Evolutionary conservation across 371 early-diverging fungal species (phyloP).

Genomic region (Rhizopus arrhizus): DNA sequence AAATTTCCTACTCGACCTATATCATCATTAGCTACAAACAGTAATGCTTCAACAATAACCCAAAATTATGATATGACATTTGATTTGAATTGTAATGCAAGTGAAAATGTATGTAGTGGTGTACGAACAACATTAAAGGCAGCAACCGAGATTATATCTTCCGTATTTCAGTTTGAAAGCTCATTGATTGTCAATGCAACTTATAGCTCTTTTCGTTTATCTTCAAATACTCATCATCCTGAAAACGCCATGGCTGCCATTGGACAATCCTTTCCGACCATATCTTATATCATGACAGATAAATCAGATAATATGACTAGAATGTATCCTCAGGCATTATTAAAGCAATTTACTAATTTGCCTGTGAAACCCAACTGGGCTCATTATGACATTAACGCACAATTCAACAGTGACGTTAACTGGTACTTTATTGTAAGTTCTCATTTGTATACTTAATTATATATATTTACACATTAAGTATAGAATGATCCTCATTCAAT

Average conservation of each 20-base stretch:
- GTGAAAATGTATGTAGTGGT: neutral
- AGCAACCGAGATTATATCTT: constrained; percentile 30
- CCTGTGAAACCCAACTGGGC: constrained; percentile 26
- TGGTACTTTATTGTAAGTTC: constrained; percentile 45
- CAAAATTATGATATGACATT: constrained; percentile 5
- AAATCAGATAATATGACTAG: constrained; percentile 34
- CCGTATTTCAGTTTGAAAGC: constrained; percentile 33
- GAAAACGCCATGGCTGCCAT: constrained; percentile 27
- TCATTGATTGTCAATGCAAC: constrained; percentile 53
- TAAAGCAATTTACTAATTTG: constrained; percentile 54
- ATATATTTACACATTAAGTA: constrained; percentile 2
- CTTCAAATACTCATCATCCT: constrained; percentile 17
- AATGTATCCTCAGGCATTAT: constrained; percentile 65
- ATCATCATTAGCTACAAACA: constrained; percentile 4
- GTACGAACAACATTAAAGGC: constrained; percentile 9
- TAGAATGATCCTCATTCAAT: constrained; percentile 21
- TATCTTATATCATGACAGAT: constrained; percentile 42
- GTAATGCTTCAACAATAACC: neutral
- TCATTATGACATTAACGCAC: constrained; percentile 55
- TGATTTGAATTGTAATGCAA: constrained; percentile 9
- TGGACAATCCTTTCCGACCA: constrained; percentile 46
- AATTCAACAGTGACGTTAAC: constrained; percentile 57
- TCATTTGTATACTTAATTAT: neutral
- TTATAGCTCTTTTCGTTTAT: constrained; percentile 52
- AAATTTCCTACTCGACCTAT: constrained; percentile 1